Base-by-base conservation (phyloP, 179 eudicot genomes). In the Kewa caespitosa region DNA sequence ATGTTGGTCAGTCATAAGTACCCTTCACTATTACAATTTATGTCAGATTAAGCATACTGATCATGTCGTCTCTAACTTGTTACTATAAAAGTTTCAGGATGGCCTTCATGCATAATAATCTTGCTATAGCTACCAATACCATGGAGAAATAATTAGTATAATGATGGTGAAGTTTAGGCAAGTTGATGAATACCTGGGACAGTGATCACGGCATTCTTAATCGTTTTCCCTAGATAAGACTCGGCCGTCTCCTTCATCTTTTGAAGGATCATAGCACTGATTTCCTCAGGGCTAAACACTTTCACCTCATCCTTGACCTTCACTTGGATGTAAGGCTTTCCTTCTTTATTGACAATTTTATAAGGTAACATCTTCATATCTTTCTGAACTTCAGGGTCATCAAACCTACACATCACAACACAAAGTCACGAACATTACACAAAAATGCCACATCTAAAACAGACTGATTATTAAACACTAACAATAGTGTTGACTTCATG, bases 191-290 rank as follows among this genome's bases (percentile, higher is more conserved):
- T 78, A 79, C 82, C 82, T 78, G 85, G 85, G 59, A 82, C 85
- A 8, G 85, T 82, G 67, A 82, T 74, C 0, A 82, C 85, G 0
- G 85, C 85, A 30, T 82, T 82, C 27, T 80, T 82, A 22, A 82
- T 42, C 25, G 64, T 76, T 6, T 67, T 60, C 48, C 85, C 85
- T 0, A 82, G 78, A 17, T 59, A 82, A 31, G 82, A 50, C 67
- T 82, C 85, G 11, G 82, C 82, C 3, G 82, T 82, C 38, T 82
- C 85, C 82, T 82, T 79, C 85, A 82, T 82, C 80, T 82, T 82
- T 12, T 66, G 48, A 70, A 82, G 68, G 65, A 82, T 82, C 85
- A 82, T 82, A 59, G 85, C 85, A 67, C 85, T 82, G 74, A 82
- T 79, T 79, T 82, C 85, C 69, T 82, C 85, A 46, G 85, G 85